Evolutionary conservation across 2,329 filamentous ascomycete species (phyloP), one percentile per base, ranked within the genome.

Genomic region (Aspergillus versicolor): DNA sequence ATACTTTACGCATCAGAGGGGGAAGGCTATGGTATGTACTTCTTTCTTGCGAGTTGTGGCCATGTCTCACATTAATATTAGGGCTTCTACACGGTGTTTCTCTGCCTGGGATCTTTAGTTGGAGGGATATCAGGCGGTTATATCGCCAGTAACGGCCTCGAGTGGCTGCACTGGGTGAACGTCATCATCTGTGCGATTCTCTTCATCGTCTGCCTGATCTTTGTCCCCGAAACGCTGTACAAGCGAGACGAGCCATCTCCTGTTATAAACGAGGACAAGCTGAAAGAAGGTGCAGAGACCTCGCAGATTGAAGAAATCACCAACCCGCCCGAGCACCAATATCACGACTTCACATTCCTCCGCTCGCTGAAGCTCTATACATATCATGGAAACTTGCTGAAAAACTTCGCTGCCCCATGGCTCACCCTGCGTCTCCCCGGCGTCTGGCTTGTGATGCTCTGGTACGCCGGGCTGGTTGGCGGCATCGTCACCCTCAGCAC

Each of bases 381-480:
- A 19, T 43, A 58, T 47, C 52, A 58, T 9, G 56, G 56, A 4
- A 56, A 58, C 22, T 24, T 58, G 2, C 5, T 40, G 4, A 34
- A 24, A 2, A 58, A 56, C 17, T 48, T 58, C 17, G 3, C 52
- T 17, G 52, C 56, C 1, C 56, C 56, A 0, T 58, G 56, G 56
- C 45, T 58, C 3, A 58, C 56, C 2, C 37, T 58, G 2, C 56
- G 56, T 3, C 56, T 58, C 9, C 56, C 56, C 1, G 56, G 56
- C 22, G 56, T 58, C 24, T 58, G 56, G 56, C 56, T 58, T 6
- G 56, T 58, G 17, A 58, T 58, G 56, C 15, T 58, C 21, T 58
- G 56, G 56, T 58, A 58, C 30, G 56, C 52, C 9, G 56, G 56
- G 4, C 48, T 58, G 1, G 56, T 58, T 12, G 56, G 56, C 30